Evolutionary conservation across 208 protist species (phyloP).

Genomic region (Trypanosoma avium): DNA sequence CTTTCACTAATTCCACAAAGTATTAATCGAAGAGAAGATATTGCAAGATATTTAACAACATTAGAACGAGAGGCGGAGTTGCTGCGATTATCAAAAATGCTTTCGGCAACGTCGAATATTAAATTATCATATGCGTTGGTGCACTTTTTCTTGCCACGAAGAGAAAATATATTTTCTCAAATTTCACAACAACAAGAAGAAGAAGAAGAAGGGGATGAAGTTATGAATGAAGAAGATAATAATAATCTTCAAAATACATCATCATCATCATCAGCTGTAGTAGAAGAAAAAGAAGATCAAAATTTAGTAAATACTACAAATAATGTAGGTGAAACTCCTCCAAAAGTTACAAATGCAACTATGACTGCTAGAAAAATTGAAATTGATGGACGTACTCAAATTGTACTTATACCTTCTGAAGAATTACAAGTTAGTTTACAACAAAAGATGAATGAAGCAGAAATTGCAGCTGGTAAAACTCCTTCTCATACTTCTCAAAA

Average conservation of each 20-base stretch:
- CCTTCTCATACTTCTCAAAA: too few relatives aligned
- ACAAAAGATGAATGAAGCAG: constrained; percentile 23
- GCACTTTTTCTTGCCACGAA: constrained; percentile 40
- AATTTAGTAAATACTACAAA: background rate
- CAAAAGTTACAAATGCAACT: background rate
- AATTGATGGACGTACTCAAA: constrained; percentile 52
- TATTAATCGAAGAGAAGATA: constrained; percentile 38
- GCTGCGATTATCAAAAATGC: constrained; percentile 51
- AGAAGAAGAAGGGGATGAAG: too few relatives aligned
- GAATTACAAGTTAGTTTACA: constrained; percentile 53
- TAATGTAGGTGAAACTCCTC: background rate
- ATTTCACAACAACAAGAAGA: too few relatives aligned
- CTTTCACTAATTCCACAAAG: constrained; percentile 61
- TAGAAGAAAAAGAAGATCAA: background rate
- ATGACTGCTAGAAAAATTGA: constrained; percentile 42
- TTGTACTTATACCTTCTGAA: constrained; percentile 54
- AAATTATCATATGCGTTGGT: constrained; percentile 54
- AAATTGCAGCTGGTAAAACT: background rate
- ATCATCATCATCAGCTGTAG: background rate
- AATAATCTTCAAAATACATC: background rate
- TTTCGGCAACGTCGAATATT: constrained; percentile 50
- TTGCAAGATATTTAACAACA: constrained; percentile 53
- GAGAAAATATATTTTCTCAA: background rate
- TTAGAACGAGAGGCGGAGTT: constrained; percentile 69
- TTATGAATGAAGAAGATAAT: too few relatives aligned